Conservation (phyloP, 805 yeast species). For the Candida ipomoeae region DNA sequence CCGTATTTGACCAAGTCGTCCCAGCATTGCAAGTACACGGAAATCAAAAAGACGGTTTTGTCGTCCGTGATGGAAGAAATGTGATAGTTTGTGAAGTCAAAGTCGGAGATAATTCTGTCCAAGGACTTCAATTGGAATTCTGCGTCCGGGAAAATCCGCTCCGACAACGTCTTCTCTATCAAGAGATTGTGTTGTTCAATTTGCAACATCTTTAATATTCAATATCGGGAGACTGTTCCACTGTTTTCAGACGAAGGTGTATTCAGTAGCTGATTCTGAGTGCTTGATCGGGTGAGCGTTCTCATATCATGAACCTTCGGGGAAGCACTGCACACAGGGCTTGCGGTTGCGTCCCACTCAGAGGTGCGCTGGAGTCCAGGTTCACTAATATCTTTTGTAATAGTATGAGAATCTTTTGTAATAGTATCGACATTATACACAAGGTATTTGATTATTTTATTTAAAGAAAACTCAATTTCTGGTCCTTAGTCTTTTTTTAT, state of each 20-base stretch:
- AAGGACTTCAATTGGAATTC: slow-evolving; percentile 37
- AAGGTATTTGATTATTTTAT: background rate
- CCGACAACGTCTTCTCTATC: slow-evolving; percentile 74
- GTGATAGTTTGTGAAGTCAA: slow-evolving; percentile 93
- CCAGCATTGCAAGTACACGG: slow-evolving; percentile 75
- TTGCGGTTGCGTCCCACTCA: slow-evolving; percentile 1
- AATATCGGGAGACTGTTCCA: background rate
- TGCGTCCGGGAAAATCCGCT: slow-evolving; percentile 50
- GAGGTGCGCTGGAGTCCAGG: background rate
- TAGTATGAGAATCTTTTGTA: too few species aligned
- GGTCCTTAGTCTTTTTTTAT: background rate
- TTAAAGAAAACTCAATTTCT: background rate
- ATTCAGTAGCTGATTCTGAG: background rate
- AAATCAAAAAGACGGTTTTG: slow-evolving; percentile 59
- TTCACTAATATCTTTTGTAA: background rate
- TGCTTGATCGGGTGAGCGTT: slow-evolving; percentile 1
- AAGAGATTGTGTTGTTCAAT: slow-evolving; percentile 81
- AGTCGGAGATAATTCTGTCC: slow-evolving; percentile 89
- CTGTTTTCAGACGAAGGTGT: background rate
- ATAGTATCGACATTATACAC: background rate
- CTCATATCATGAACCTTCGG: slow-evolving; percentile 2
- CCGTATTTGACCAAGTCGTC: slow-evolving; percentile 67
- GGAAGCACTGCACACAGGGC: background rate
- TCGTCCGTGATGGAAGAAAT: slow-evolving; percentile 75
- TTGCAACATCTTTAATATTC: slow-evolving; percentile 58